A percentile compares a stretch with the other conserved stretches of the same genome.
These are phyloP conservation scores for Massariosphaeria phaeospora DNA, from an alignment of 495 filamentous ascomycete species.

Conservation along the genomic window DNA sequence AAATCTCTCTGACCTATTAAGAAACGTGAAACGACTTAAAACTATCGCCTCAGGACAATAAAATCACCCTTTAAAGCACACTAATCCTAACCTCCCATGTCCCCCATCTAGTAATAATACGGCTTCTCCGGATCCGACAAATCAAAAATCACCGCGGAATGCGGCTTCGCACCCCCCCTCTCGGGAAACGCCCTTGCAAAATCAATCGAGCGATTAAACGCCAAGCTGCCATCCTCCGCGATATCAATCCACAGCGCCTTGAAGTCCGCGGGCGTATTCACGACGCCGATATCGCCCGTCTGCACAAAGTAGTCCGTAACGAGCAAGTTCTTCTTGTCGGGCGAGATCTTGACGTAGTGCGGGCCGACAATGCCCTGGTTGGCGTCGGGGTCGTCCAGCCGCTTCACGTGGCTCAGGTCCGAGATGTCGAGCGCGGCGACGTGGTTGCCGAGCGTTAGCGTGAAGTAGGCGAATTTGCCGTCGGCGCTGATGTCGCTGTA, in stretches of 20 bases:
- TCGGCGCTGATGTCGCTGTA: conserved; percentile 59
- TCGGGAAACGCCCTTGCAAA: conserved; percentile 50
- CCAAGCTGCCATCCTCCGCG: conserved; percentile 49
- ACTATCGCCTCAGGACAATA: background rate
- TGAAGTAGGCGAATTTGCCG: conserved; percentile 56
- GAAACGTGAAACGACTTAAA: too few species aligned
- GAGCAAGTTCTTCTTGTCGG: conserved; percentile 58
- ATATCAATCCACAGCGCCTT: conserved; percentile 60
- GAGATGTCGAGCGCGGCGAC: conserved; percentile 61
- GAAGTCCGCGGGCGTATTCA: conserved; percentile 61
- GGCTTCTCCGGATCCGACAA: conserved; percentile 50
- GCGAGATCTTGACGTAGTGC: conserved; percentile 61
- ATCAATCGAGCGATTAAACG: conserved; percentile 56
- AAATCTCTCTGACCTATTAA: too few species aligned
- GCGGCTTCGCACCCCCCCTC: conserved; percentile 56
- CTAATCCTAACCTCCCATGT: background rate
- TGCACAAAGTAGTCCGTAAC: conserved; percentile 65
- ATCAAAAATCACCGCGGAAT: conserved; percentile 57
- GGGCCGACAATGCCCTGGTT: conserved; percentile 57
- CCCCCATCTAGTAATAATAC: conserved; percentile 30
- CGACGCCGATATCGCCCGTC: conserved; percentile 55
- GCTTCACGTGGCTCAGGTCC: conserved; percentile 54
- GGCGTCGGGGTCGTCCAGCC: conserved; percentile 56
- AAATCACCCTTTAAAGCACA: background rate
- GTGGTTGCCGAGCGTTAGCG: conserved; percentile 59